Evolutionary conservation across 1,139 yeast genomes (phyloP), one percentile per base, ranked within the genome.

Genomic region (Trichomonascaceae sp.): DNA sequence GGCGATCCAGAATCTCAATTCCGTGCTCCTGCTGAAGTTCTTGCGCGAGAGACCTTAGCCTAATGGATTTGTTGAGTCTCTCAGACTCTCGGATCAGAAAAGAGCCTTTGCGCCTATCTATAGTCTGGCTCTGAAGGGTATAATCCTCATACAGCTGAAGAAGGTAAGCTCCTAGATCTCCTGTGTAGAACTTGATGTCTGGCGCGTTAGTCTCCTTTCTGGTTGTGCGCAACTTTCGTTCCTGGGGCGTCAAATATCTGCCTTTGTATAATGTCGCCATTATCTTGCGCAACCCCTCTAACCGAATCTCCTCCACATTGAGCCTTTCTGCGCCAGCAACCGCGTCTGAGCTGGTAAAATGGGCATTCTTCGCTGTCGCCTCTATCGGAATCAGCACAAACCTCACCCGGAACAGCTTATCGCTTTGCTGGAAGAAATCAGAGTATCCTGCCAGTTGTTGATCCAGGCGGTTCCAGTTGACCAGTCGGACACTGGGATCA

Each of bases 391-490:
- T 49, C 22, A 89, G 67, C 6, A 85, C 95, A 54, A 85, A 82
- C 48, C 92, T 79, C 56, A 87, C 71, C 37, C 78, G 65, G 52
- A 75, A 79, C 32, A 71, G 69, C 37, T 69, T 69, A 34, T 69
- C 64, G n/a, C 66, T 68, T 27, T 72, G 57, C n/a, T 34, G 35
- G 67, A 47, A 61, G 1, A 74, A 70, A 47, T 82, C 93, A 26
- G 78, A 85, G 53, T 78, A 82, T 0, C 98, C 98, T 1, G 97
- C 95, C 16, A 89, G 57, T 17, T 73, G 68, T 51, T 85, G 96
- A 57, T 92, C 99, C 41, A 85, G 66, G 42, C 77, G 79, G 47
- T 87, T 87, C 98, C 98, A 92, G 43, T 87, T 85, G 42, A 74
- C 71, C 13, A 65, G 63, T 29, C 71, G 59, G 1, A 80, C 68